A percentile compares a stretch with the other conserved stretches of the same genome.
Evolutionary conservation across 352 stramenopile species (phyloP).

Genomic region (Globisporangium megalacanthum): DNA sequence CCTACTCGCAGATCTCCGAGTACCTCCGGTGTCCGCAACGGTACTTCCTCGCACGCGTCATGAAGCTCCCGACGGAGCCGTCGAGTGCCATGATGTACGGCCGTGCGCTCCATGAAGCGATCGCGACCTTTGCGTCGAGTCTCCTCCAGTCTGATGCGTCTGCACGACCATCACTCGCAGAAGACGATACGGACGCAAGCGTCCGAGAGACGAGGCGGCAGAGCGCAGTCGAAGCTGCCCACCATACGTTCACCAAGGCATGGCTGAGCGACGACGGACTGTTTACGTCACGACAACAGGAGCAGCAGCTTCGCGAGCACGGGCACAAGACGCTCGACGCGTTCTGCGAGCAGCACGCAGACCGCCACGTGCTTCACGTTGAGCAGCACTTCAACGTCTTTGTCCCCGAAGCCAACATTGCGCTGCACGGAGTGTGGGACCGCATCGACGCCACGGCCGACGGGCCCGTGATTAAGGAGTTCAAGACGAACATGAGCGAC

Average conservation of each 20-base stretch:
- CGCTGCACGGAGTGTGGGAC: slow-evolving; percentile 70
- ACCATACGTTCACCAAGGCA: not conserved
- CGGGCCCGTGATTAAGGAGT: slow-evolving; percentile 64
- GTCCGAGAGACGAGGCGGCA: not conserved
- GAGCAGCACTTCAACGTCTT: slow-evolving; percentile 59
- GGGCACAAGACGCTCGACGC: slow-evolving; percentile 28
- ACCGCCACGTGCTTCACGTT: slow-evolving; percentile 38
- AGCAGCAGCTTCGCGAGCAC: slow-evolving; percentile 27
- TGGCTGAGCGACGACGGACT: slow-evolving; percentile 24
- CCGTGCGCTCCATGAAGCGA: slow-evolving; percentile 57
- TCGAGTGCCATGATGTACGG: slow-evolving; percentile 73
- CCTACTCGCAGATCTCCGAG: slow-evolving; percentile 78
- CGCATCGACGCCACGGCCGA: slow-evolving; percentile 43
- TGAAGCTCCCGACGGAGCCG: slow-evolving; percentile 42
- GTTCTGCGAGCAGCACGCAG: slow-evolving; percentile 38
- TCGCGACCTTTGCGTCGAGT: slow-evolving; percentile 43
- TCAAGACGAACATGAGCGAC: slow-evolving; percentile 75
- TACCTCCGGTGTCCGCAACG: slow-evolving; percentile 75
- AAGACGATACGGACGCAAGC: slow-evolving; percentile 11
- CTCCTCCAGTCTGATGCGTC: too few species aligned
- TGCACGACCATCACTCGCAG: slow-evolving; percentile 9
- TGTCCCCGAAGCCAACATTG: slow-evolving; percentile 40
- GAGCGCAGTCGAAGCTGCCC: slow-evolving; percentile 5
- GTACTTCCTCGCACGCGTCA: slow-evolving; percentile 69
- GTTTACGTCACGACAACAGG: slow-evolving; percentile 36